Evolutionary conservation across 2,329 filamentous ascomycete genomes (phyloP).

Genomic region (Fusarium redolens): DNA sequence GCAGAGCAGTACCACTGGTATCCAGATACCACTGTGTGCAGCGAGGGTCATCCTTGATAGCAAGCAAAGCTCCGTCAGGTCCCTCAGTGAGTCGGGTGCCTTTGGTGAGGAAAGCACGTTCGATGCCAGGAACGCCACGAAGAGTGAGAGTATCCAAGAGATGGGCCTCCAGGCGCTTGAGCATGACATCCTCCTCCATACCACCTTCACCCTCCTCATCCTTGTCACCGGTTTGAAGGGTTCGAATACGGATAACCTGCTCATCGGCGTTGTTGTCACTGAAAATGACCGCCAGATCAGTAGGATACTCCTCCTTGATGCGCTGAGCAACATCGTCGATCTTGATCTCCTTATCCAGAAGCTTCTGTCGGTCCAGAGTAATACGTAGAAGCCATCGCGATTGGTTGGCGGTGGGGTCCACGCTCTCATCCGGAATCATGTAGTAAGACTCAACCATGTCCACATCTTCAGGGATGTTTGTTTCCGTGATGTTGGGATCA

Average conservation of each 20-base stretch:
- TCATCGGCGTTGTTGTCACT: slow-evolving; percentile 98
- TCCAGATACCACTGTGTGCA: slow-evolving; percentile 97
- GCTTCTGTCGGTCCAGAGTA: slow-evolving; percentile 89
- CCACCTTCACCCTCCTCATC: slow-evolving; percentile 72
- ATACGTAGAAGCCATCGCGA: slow-evolving; percentile 97
- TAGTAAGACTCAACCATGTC: slow-evolving; percentile 99
- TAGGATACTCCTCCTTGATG: slow-evolving; percentile 89
- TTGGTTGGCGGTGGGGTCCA: slow-evolving; percentile 74
- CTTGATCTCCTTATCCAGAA: slow-evolving; percentile 92
- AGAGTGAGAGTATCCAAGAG: slow-evolving; percentile 91
- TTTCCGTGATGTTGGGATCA: slow-evolving; percentile 88
- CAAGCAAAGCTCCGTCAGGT: slow-evolving; percentile 77
- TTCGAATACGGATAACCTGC: slow-evolving; percentile 92
- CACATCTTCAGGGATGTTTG: slow-evolving; percentile 85
- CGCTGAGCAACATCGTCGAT: slow-evolving; percentile 90
- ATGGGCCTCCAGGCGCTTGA: slow-evolving; percentile 92
- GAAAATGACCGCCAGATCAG: slow-evolving; percentile 91
- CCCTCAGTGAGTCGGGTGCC: slow-evolving; percentile 75
- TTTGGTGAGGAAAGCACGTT: slow-evolving; percentile 92
- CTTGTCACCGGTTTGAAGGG: slow-evolving; percentile 74
- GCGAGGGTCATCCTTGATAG: slow-evolving; percentile 76
- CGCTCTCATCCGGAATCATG: slow-evolving; percentile 84
- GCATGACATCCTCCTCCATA: slow-evolving; percentile 88
- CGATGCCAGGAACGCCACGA: slow-evolving; percentile 88
- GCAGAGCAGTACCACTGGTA: slow-evolving; percentile 89